Evolutionary conservation across 2,329 filamentous ascomycete genomes (phyloP), one percentile per base, ranked within the genome.

Genomic region (Penicillium sp.): DNA sequence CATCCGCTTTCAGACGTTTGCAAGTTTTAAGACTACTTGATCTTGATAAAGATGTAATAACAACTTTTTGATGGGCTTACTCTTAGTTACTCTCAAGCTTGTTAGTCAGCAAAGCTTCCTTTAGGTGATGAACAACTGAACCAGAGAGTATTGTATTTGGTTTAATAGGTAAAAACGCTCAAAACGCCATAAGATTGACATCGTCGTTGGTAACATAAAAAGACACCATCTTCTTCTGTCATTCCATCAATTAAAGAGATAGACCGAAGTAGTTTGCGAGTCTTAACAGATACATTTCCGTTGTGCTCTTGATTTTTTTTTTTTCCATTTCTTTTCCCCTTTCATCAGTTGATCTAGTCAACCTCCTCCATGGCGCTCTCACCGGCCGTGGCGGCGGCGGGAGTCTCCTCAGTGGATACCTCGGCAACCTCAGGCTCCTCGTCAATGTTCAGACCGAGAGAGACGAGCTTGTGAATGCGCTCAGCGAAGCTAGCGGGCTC

Each of bases 281-380:
- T 64, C 58, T 55, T 65, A 60, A 61, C 63, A 54, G 52, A 55
- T 46, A 54, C 38, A 57, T 62, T 65, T 64, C 64, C 60, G 52
- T 69, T 66, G 58, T 61, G 55, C 58, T 61, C 52, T 52, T 45
- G 26, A 26, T 46, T 58, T 48, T 55, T 58, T 47, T 53, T 58
- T 44, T 19, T 23, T 45, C 23, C 6, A 48, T 51, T 26, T 26
- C 26, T 4, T 26, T 26, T 26, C 57, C 53, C 30, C 38, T 54
- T 67, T 62, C 45, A 65, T 26, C 60, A 64, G 41, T 57, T 62
- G 57, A 66, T 83, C 75, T 96, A 99, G 88, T 99, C 95, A 79
- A 99, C 95, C 89, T 99, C 95, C 89, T 99, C 95, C 95, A 99
- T 99, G 80, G 93, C 90, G 84, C 91, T 96, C 88, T 97, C 93